Percentiles rank a stretch among this genome's conserved stretches.
Evolutionary conservation across 345 rosid genomes (phyloP).

Genomic region (rapeseed (Brassica napus)): DNA sequence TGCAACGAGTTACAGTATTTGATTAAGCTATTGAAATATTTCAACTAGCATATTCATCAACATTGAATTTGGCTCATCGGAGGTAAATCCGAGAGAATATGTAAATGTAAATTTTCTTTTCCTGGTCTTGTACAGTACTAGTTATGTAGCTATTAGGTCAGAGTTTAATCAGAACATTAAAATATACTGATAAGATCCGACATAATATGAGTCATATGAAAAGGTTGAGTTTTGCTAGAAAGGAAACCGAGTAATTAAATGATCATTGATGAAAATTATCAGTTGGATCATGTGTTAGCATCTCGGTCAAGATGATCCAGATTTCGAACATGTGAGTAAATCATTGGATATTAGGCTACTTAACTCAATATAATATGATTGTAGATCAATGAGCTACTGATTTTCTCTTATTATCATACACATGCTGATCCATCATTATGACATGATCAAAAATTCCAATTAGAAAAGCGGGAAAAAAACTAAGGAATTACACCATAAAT

Average conservation of each 20-base stretch:
- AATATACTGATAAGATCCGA: background rate
- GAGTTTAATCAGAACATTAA: background rate
- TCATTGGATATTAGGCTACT: conserved; percentile 5
- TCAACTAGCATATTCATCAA: background rate
- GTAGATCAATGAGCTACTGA: background rate
- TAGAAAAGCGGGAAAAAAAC: background rate
- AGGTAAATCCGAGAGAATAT: background rate
- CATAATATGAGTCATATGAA: background rate
- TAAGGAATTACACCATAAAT: background rate
- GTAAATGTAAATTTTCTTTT: background rate
- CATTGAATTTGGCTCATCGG: background rate
- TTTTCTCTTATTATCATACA: conserved; percentile 9
- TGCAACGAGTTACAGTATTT: background rate
- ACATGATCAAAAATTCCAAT: conserved; percentile 12
- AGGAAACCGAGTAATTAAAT: conserved; percentile 4
- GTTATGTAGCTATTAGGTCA: background rate
- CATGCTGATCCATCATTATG: conserved; percentile 35
- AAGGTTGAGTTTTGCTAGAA: background rate
- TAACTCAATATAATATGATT: background rate
- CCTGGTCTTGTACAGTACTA: background rate
- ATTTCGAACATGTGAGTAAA: conserved; percentile 23
- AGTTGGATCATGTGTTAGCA: conserved; percentile 17
- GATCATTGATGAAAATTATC: background rate
- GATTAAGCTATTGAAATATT: background rate
- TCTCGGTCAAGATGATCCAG: conserved; percentile 15